Evolutionary conservation across 2,329 filamentous ascomycete species (phyloP).

Genomic region (Ambrosiella beaveri): DNA sequence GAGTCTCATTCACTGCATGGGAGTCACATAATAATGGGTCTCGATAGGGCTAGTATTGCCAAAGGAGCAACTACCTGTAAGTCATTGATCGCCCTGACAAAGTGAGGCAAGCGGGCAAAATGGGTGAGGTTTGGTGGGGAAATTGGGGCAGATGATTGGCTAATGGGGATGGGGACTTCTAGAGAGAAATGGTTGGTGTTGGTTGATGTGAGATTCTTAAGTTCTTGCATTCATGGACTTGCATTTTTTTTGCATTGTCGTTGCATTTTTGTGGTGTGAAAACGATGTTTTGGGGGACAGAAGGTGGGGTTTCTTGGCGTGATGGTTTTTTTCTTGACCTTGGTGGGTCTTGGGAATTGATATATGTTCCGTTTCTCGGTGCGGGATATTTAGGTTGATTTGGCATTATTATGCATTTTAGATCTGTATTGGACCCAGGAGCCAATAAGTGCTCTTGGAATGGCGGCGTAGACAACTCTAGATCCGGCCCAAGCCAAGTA

Average conservation of each 20-base stretch:
- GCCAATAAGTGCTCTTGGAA: neutral
- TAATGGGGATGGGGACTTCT: neutral
- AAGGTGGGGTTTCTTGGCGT: no score
- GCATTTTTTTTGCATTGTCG: no score
- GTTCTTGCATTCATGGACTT: no score
- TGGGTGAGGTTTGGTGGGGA: neutral
- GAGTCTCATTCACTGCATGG: neutral
- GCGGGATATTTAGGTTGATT: no score
- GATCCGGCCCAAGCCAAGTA: neutral
- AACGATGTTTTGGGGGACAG: no score
- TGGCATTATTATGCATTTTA: neutral
- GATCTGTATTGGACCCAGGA: neutral
- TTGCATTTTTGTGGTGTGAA: no score
- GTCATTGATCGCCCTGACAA: neutral
- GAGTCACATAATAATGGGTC: neutral
- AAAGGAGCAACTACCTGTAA: conserved; percentile 1
- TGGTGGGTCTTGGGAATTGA: no score
- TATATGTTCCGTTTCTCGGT: no score
- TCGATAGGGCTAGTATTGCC: neutral
- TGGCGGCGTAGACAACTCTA: neutral
- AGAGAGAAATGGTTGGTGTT: neutral
- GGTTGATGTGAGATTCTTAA: no score
- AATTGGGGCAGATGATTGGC: neutral
- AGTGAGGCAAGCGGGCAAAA: neutral
- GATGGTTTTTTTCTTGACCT: no score